Conservation (phyloP, 148 eudicot genomes). For the Vaccinium myrtillus region DNA sequence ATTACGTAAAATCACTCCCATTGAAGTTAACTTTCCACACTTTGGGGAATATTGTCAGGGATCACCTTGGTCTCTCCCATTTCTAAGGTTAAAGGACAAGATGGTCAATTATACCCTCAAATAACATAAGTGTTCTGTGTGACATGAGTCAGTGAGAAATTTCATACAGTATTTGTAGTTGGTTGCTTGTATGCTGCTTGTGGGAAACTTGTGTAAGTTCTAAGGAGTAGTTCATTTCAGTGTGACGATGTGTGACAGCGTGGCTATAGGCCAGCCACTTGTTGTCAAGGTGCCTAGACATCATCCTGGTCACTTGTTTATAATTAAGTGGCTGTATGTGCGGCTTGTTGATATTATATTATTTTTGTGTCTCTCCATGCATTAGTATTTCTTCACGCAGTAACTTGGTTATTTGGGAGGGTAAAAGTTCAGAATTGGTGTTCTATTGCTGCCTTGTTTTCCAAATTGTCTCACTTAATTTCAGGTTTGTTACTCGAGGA, state of each 20-base stretch:
- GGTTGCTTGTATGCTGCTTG: background rate
- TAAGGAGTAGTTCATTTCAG: background rate
- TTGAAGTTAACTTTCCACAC: background rate
- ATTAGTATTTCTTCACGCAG: background rate
- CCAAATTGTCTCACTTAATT: background rate
- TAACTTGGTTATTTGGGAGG: background rate
- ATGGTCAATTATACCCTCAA: background rate
- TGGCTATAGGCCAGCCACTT: background rate
- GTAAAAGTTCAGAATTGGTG: background rate
- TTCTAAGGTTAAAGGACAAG: background rate
- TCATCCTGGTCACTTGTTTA: background rate
- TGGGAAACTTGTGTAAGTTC: slow-evolving; percentile 1
- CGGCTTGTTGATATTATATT: background rate
- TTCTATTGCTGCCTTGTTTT: background rate
- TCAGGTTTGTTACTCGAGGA: background rate
- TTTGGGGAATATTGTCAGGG: background rate
- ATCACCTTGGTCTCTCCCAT: background rate
- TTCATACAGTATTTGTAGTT: background rate
- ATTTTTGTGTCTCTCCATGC: background rate
- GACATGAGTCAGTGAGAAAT: background rate
- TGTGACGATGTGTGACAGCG: background rate
- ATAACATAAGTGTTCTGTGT: background rate
- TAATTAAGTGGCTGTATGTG: background rate
- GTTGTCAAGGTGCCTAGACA: background rate
- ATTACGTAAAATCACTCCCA: background rate